Evolutionary conservation across 495 filamentous ascomycete genomes (phyloP).

Genomic region (Lineolata rhizophorae): DNA sequence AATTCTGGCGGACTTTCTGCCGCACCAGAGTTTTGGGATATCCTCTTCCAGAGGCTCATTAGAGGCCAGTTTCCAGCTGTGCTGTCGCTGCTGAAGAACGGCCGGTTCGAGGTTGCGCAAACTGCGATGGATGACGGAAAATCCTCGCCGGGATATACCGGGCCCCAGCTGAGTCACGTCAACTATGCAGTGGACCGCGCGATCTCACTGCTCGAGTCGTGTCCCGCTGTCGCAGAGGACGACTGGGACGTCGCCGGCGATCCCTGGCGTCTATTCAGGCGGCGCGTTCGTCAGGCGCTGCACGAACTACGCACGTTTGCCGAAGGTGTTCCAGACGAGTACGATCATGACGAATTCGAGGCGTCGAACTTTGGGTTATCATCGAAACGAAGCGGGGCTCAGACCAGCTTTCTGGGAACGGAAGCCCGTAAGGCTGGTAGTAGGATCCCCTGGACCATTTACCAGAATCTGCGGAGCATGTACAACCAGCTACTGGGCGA

Average conservation of each 20-base stretch:
- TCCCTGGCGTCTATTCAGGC: slow-evolving; percentile 62
- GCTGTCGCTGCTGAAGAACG: slow-evolving; percentile 37
- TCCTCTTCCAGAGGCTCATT: slow-evolving; percentile 39
- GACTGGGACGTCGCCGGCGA: slow-evolving; percentile 57
- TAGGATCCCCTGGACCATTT: slow-evolving; percentile 67
- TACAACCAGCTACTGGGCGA: slow-evolving; percentile 60
- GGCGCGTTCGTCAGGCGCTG: slow-evolving; percentile 39
- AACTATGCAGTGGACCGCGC: slow-evolving; percentile 42
- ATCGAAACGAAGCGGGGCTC: too few relatives aligned
- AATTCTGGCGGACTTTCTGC: slow-evolving; percentile 39
- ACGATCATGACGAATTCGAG: slow-evolving; percentile 20
- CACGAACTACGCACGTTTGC: slow-evolving; percentile 50
- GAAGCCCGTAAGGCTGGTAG: slow-evolving; percentile 57
- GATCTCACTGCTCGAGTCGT: slow-evolving; percentile 40
- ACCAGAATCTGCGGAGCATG: slow-evolving; percentile 49
- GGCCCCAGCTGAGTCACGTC: slow-evolving; percentile 48
- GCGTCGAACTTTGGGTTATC: slow-evolving; percentile 32
- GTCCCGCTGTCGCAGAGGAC: slow-evolving; percentile 36
- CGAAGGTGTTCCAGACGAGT: slow-evolving; percentile 33
- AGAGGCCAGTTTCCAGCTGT: slow-evolving; percentile 47
- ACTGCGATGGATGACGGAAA: slow-evolving; percentile 33
- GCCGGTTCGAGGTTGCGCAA: slow-evolving; percentile 51
- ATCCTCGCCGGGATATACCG: slow-evolving; percentile 40
- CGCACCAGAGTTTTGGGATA: slow-evolving; percentile 60
- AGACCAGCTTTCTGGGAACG: slow-evolving; percentile 25